These are phyloP conservation scores for Cercospora brassicicola DNA, from an alignment of 2,329 filamentous ascomycete species.

Conservation along the genomic window DNA sequence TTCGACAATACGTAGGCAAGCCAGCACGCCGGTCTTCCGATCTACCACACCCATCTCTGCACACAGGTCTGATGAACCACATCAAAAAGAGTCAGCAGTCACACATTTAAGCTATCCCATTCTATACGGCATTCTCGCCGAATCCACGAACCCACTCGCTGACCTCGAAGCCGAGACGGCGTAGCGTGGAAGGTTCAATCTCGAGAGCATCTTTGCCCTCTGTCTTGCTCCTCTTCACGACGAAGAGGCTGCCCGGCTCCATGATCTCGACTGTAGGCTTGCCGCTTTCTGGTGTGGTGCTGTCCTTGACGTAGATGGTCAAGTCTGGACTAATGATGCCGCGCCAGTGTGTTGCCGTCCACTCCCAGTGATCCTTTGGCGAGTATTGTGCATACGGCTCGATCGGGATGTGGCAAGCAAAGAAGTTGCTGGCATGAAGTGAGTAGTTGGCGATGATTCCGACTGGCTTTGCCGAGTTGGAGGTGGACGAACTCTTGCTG, in stretches of 20 bases:
- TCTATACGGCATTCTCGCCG: slow-evolving; percentile 23
- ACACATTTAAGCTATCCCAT: background rate
- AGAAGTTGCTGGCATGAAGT: slow-evolving; percentile 73
- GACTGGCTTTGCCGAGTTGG: slow-evolving; percentile 57
- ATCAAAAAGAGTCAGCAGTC: background rate
- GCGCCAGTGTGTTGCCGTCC: slow-evolving; percentile 93
- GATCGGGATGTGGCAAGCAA: slow-evolving; percentile 72
- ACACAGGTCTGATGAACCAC: background rate
- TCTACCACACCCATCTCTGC: background rate
- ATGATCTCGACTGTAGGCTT: slow-evolving; percentile 42
- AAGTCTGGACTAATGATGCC: slow-evolving; percentile 80
- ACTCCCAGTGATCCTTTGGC: slow-evolving; percentile 92
- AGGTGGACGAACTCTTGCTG: slow-evolving; percentile 13
- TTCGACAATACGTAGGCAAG: background rate
- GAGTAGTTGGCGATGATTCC: slow-evolving; percentile 78
- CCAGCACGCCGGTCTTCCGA: background rate
- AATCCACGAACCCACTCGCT: slow-evolving; percentile 68
- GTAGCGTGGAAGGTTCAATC: slow-evolving; percentile 56
- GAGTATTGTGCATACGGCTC: slow-evolving; percentile 65
- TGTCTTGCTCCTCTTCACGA: slow-evolving; percentile 43
- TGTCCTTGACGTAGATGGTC: slow-evolving; percentile 64
- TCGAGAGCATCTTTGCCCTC: slow-evolving; percentile 32
- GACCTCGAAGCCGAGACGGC: slow-evolving; percentile 82
- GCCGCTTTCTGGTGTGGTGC: slow-evolving; percentile 25
- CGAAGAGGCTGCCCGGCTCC: slow-evolving; percentile 44